Percentiles rank a stretch among this genome's conserved stretches.
Evolutionary conservation across 208 protist species (phyloP).

Genomic region (Acanthamoeba lenticulata): DNA sequence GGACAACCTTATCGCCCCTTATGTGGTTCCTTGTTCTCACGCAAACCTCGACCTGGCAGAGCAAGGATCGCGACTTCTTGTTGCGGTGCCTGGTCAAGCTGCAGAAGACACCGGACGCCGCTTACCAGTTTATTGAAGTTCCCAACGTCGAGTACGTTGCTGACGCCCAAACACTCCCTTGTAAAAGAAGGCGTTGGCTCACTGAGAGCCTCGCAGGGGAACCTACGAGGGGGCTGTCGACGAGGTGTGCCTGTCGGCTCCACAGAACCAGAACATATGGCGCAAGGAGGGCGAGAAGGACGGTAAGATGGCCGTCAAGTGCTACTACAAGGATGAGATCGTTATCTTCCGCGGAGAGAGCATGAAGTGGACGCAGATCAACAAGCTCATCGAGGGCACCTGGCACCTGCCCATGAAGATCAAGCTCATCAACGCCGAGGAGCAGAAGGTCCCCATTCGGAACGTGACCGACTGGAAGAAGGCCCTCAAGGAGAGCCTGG

Average conservation of each 20-base stretch:
- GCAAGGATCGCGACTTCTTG: background rate
- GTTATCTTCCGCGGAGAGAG: background rate
- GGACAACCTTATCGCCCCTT: background rate
- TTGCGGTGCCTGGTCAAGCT: background rate
- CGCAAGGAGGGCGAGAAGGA: background rate
- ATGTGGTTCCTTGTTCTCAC: background rate
- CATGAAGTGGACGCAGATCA: background rate
- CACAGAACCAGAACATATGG: slow-evolving; percentile 20
- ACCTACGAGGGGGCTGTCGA: background rate
- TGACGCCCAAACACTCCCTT: no score
- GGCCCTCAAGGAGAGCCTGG: background rate
- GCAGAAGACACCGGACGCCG: background rate
- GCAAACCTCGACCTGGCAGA: no score
- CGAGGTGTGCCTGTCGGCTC: background rate
- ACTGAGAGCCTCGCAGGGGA: no score
- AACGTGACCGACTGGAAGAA: background rate
- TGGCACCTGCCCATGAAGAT: slow-evolving; percentile 9
- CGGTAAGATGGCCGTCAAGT: background rate
- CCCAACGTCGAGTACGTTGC: no score
- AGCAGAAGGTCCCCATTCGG: background rate
- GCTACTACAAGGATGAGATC: slow-evolving; percentile 37
- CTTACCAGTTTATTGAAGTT: no score
- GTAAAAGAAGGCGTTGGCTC: no score
- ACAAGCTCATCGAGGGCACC: slow-evolving; percentile 24
- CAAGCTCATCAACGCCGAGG: background rate